Evolutionary conservation across 2,329 filamentous ascomycete genomes (phyloP).

Genomic region (Tolypocladium amazonense): DNA sequence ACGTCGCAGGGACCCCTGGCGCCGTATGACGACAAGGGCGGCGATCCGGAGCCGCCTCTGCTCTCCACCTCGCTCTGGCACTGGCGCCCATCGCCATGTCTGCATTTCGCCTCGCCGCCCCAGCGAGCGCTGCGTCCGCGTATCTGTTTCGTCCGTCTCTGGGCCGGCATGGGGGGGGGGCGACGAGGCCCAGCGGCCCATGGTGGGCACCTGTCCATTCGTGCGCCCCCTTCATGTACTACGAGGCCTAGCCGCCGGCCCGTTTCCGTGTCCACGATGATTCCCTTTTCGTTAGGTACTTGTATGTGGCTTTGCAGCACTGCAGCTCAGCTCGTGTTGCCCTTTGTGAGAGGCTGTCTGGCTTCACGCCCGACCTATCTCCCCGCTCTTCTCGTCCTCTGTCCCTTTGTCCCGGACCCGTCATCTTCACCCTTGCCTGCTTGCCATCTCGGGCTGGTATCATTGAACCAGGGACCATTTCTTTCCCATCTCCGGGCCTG

Average conservation of each 20-base stretch:
- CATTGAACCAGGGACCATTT: not conserved
- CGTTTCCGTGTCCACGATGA: not conserved
- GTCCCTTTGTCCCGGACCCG: not conserved
- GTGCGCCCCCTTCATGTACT: not conserved
- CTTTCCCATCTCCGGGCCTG: not conserved
- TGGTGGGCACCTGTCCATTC: not conserved
- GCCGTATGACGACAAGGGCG: not conserved
- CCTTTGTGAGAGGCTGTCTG: not conserved
- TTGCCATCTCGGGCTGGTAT: not conserved
- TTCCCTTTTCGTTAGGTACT: not conserved
- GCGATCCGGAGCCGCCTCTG: not conserved
- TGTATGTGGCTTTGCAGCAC: not conserved
- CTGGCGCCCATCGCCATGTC: not conserved
- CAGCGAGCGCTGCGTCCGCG: not conserved
- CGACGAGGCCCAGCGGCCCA: not conserved
- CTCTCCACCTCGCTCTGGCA: not conserved
- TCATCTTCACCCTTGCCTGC: not conserved
- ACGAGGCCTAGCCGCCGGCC: not conserved
- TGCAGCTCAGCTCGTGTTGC: not conserved
- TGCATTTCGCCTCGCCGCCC: no score
- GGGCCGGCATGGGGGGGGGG: not conserved
- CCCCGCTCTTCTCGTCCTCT: not conserved
- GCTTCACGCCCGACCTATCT: not conserved
- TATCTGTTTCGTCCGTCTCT: not conserved
- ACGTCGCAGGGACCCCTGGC: not conserved